phyloP scores from a whole-genome alignment of 768 basidiomycete species.

The Lactifluus hygrophoroides region DNA sequence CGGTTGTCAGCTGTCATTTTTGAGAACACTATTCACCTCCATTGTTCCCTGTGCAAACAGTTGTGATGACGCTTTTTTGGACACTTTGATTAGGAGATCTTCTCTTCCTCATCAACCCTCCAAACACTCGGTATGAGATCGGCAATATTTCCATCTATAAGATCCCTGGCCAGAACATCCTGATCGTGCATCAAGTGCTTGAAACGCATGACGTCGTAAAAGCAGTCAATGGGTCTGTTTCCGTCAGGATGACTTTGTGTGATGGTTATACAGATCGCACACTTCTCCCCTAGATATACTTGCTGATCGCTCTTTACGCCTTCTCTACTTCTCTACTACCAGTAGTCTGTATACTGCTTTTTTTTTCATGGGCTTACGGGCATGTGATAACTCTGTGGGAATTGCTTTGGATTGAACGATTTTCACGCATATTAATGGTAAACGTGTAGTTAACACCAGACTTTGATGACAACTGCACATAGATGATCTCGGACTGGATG shows the following conservation, averaged over 20 bases:
- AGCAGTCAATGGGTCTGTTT: constrained; percentile 32
- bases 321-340: neutral
- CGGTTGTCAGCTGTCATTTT: constrained; percentile 46
- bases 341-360: neutral
- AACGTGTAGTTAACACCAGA: too few relatives aligned
- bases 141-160: constrained; percentile 99
- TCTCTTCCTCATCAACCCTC: constrained; percentile 86
- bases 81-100: constrained; percentile 58
- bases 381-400: constrained; percentile 1
- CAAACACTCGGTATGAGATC: constrained; percentile 61
- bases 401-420: neutral
- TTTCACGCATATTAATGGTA: too few relatives aligned
- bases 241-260: neutral
- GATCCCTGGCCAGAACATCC: constrained; percentile 85
- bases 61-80: constrained; percentile 36
- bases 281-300: neutral
- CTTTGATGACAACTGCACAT: too few relatives aligned
- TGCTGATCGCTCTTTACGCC: constrained; percentile 6
- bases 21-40: constrained; percentile 48
- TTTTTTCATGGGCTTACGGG: constrained; percentile 8
- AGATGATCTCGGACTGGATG: too few relatives aligned
- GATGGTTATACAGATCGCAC: neutral
- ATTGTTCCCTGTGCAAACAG: constrained; percentile 60
- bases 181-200: constrained; percentile 92
- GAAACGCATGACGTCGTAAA: constrained; percentile 73